Conservation (phyloP, 2,329 filamentous ascomycete species). For the Cladosporium velox region DNA sequence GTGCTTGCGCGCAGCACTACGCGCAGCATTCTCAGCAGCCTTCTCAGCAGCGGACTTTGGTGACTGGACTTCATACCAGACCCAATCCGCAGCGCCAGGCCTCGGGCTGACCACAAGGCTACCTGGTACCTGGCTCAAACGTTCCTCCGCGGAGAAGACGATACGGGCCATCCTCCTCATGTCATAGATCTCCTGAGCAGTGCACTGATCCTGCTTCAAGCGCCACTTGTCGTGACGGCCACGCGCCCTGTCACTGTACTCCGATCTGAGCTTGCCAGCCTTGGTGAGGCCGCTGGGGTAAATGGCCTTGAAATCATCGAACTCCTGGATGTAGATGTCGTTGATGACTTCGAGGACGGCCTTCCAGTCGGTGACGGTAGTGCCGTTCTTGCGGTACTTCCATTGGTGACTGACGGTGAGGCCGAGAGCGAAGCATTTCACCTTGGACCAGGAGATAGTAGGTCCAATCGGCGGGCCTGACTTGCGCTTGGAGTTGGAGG, state of each 20-base stretch:
- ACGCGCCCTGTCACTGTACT: neutral
- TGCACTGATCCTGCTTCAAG: neutral
- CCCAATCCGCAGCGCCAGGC: neutral
- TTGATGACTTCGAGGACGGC: neutral
- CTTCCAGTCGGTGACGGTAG: neutral
- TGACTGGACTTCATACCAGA: neutral
- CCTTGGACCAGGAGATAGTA: neutral
- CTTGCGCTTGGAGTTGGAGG: neutral
- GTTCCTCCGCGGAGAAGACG: neutral
- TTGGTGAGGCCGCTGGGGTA: neutral
- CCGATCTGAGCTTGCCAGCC: neutral
- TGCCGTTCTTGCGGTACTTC: neutral
- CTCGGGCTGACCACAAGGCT: neutral
- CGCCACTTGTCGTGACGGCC: neutral
- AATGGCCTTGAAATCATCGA: neutral
- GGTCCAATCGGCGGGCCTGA: neutral
- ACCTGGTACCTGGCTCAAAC: neutral
- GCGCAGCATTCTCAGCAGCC: no score
- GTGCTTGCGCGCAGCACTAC: no score
- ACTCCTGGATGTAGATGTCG: neutral
- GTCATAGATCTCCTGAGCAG: neutral
- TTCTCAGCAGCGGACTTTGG: neutral
- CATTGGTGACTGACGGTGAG: neutral
- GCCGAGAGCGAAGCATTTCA: neutral
- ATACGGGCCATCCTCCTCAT: neutral